Percentiles rank a stretch among this genome's conserved stretches.
phyloP scores from a whole-genome alignment of 2,329 filamentous ascomycete genomes.

The Coniochaeta prunicola region DNA sequence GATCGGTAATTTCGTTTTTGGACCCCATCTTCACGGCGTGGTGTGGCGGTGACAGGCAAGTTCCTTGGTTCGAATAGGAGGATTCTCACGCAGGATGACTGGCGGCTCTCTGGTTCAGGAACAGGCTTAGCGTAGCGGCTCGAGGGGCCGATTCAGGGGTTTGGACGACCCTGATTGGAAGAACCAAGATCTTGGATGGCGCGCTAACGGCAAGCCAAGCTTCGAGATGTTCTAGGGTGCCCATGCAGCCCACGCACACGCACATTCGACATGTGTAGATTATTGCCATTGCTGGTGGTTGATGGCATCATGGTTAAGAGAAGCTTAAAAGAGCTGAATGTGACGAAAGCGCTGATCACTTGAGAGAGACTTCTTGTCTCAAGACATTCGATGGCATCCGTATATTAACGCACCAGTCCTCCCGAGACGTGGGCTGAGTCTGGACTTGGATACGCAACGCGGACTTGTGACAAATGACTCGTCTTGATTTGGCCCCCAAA shows the following conservation, averaged over 20 bases:
- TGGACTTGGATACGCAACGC: too few species aligned
- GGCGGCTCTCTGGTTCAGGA: conserved; percentile 1
- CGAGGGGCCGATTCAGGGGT: neutral
- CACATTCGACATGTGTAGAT: neutral
- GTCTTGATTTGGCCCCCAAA: neutral
- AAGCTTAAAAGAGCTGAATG: neutral
- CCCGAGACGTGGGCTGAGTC: too few species aligned
- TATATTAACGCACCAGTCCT: too few species aligned
- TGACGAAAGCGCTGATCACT: neutral
- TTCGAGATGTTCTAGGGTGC: neutral
- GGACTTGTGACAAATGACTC: too few species aligned
- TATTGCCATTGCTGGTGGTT: neutral
- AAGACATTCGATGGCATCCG: too few species aligned
- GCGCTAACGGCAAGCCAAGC: neutral
- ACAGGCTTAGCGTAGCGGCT: conserved; percentile 2
- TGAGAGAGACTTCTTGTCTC: neutral
- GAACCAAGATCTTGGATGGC: neutral
- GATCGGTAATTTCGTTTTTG: neutral
- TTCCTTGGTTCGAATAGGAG: neutral
- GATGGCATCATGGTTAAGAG: neutral
- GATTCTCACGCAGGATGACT: neutral
- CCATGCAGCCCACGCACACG: neutral
- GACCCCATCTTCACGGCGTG: neutral
- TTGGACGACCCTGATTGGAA: neutral
- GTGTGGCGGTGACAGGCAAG: neutral